Evolutionary conservation across 1,284 basidiomycete genomes (phyloP).

Genomic region (Somion occarium): DNA sequence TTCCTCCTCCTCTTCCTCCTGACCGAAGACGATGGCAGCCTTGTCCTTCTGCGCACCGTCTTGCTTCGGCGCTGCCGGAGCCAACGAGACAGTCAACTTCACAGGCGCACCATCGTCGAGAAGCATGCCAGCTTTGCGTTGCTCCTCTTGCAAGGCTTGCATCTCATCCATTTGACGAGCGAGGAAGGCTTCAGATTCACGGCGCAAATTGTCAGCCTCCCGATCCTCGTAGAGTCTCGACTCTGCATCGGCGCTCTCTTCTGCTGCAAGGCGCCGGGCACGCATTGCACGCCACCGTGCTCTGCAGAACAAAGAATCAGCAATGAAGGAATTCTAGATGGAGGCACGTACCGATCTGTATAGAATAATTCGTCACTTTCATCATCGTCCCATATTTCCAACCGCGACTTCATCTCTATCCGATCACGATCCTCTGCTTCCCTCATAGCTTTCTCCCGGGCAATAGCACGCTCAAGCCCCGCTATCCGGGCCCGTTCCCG

Average conservation of each 20-base stretch:
- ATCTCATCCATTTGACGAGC: constrained; percentile 89
- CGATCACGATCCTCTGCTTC: constrained; percentile 75
- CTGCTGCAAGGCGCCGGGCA: constrained; percentile 58
- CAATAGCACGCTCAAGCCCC: constrained; percentile 69
- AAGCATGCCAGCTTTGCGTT: constrained; percentile 83
- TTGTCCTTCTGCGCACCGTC: constrained; percentile 44
- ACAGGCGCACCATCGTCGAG: constrained; percentile 88
- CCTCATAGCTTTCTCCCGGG: constrained; percentile 62
- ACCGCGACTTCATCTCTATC: constrained; percentile 62
- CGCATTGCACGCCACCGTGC: constrained; percentile 73
- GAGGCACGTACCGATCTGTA: constrained; percentile 60
- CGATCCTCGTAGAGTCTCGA: constrained; percentile 78
- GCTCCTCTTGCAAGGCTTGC: constrained; percentile 81
- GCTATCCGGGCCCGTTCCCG: constrained; percentile 75
- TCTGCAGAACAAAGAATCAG: constrained; percentile 29
- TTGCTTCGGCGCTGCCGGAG: constrained; percentile 41
- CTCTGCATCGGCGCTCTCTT: constrained; percentile 80
- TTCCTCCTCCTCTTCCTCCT: constrained; percentile 81
- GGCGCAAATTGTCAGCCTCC: constrained; percentile 77
- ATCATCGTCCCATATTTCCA: constrained; percentile 88
- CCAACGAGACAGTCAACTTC: constrained; percentile 71
- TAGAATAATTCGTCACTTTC: constrained; percentile 86
- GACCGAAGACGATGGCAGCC: constrained; percentile 61
- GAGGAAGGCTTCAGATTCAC: constrained; percentile 85
- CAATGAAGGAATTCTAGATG: background rate